A percentile compares a stretch with the other conserved stretches of the same genome.
These are phyloP conservation scores for Tricholoma furcatifolium DNA, from an alignment of 768 basidiomycete species.

Conservation along the genomic window DNA sequence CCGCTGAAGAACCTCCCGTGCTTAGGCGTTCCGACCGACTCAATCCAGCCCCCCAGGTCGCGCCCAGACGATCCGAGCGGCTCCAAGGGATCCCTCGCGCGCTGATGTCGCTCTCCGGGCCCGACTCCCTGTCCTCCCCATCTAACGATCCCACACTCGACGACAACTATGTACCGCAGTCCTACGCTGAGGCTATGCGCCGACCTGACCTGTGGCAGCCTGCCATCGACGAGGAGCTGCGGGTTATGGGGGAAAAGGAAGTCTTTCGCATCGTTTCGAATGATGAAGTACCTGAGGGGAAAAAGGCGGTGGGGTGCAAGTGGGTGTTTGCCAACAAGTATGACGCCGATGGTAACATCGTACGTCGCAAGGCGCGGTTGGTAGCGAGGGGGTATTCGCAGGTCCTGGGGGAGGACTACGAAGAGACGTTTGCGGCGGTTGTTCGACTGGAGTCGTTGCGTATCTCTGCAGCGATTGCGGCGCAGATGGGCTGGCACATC, in stretches of 20 bases:
- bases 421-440: too few species aligned
- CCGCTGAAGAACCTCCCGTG: too few species aligned
- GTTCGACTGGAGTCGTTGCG: too few species aligned
- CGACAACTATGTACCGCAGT: background rate
- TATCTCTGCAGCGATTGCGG: conserved; percentile 20
- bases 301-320: background rate
- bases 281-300: background rate
- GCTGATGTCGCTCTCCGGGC: background rate
- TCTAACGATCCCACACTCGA: background rate
- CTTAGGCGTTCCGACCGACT: too few species aligned
- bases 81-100: background rate
- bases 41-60: too few species aligned
- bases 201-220: conserved; percentile 12
- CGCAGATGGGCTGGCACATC: conserved; percentile 14
- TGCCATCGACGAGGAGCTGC: conserved; percentile 19
- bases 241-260: conserved; percentile 14
- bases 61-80: too few species aligned
- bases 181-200: conserved; percentile 14
- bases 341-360: too few species aligned
- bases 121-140: too few species aligned
- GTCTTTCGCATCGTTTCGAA: conserved; percentile 15
- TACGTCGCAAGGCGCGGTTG: too few species aligned
- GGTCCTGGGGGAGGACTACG: too few species aligned
- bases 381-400: too few species aligned
- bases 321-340: too few species aligned